Evolutionary conservation across 805 yeast species (phyloP).

Genomic region (Wickerhamiella siamensis): DNA sequence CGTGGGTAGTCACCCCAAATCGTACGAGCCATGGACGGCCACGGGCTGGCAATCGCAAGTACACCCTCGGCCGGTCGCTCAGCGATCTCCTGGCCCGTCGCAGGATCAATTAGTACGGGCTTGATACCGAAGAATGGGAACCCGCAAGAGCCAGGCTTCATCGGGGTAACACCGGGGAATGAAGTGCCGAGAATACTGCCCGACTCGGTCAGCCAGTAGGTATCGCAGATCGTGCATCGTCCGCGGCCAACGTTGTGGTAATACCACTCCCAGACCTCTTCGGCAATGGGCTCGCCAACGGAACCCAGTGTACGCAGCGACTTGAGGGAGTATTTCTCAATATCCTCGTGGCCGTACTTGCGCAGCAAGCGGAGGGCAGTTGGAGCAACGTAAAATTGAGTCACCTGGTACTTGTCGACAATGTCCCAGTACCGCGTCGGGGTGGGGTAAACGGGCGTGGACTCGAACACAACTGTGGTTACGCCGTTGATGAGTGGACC

Average conservation of each 20-base stretch:
- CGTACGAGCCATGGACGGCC: slow-evolving; percentile 99
- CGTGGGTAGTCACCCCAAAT: slow-evolving; percentile 80
- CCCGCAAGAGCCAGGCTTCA: slow-evolving; percentile 95
- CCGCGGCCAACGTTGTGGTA: slow-evolving; percentile 80
- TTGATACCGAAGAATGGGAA: slow-evolving; percentile 92
- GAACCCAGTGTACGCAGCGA: slow-evolving; percentile 90
- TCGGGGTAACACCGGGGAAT: slow-evolving; percentile 84
- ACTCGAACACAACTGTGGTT: slow-evolving; percentile 86
- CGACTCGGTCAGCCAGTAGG: slow-evolving; percentile 98
- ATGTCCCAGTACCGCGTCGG: slow-evolving; percentile 95
- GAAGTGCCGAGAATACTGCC: slow-evolving; percentile 94
- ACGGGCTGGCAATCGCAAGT: slow-evolving; percentile 70
- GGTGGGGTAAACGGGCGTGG: slow-evolving; percentile 94
- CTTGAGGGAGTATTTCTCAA: slow-evolving; percentile 67
- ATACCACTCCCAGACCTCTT: slow-evolving; percentile 98
- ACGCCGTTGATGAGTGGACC: slow-evolving; percentile 87
- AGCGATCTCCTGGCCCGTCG: slow-evolving; percentile 65
- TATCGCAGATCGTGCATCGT: slow-evolving; percentile 82
- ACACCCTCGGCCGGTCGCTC: slow-evolving; percentile 96
- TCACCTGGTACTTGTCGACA: slow-evolving; percentile 78
- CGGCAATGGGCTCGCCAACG: slow-evolving; percentile 97
- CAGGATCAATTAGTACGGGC: slow-evolving; percentile 86
- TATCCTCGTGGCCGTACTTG: slow-evolving; percentile 77
- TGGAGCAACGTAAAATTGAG: slow-evolving; percentile 97
- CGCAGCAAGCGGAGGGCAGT: slow-evolving; percentile 87